Conservation (phyloP, 768 basidiomycete genomes). For the Boletus subcaerulescens region DNA sequence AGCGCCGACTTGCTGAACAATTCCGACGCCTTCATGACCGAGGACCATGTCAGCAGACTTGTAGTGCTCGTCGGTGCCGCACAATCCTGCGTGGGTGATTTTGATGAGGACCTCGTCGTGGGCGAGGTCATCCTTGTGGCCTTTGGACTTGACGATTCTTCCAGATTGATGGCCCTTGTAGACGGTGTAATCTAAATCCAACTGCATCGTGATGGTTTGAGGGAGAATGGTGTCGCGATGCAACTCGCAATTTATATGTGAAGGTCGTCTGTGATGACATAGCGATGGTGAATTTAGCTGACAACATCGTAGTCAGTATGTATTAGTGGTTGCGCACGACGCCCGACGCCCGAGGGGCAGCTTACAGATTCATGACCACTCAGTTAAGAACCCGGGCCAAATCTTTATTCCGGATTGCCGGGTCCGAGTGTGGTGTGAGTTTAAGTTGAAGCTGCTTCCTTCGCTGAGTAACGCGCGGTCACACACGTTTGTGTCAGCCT, state of each 20-base stretch:
- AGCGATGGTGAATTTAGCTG: too few relatives aligned
- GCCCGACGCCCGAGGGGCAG: too few relatives aligned
- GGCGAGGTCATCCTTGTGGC: slow-evolving; percentile 18
- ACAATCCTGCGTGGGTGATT: slow-evolving; percentile 35
- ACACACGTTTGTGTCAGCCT: too few relatives aligned
- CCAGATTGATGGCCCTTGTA: slow-evolving; percentile 31
- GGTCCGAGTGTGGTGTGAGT: too few relatives aligned
- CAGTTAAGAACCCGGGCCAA: too few relatives aligned
- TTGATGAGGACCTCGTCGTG: slow-evolving; percentile 30
- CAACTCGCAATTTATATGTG: not conserved
- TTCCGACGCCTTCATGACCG: slow-evolving; percentile 39
- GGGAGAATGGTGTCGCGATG: not conserved
- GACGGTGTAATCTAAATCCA: slow-evolving; percentile 26
- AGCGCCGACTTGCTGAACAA: slow-evolving; percentile 33
- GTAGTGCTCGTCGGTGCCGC: slow-evolving; percentile 40
- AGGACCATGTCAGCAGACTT: slow-evolving; percentile 34
- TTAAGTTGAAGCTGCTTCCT: too few relatives aligned
- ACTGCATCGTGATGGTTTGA: slow-evolving; percentile 7
- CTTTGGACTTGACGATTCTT: slow-evolving; percentile 17
- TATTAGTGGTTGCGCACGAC: too few relatives aligned
- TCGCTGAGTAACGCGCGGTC: too few relatives aligned
- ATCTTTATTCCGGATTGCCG: too few relatives aligned
- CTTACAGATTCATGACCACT: too few relatives aligned
- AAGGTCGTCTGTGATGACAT: not conserved
- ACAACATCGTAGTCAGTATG: too few relatives aligned